Conservation (phyloP, 129 eudicot species). For the Solidago caesia region DNA sequence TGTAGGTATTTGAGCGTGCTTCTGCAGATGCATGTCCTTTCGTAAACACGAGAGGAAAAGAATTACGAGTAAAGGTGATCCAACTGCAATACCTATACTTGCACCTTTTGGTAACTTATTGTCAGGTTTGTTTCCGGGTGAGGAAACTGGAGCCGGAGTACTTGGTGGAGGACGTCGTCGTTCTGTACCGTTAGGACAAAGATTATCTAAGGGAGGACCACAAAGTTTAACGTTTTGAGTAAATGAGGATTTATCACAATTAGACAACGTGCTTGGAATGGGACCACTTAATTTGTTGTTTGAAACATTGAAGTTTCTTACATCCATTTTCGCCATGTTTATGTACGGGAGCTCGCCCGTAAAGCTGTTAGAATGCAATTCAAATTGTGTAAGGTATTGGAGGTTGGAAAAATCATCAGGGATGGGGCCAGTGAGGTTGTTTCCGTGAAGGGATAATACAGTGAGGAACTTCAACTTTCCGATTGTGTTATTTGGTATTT, state of each 20-base stretch:
- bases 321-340: constrained; percentile 25
- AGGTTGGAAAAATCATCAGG: constrained; percentile 52
- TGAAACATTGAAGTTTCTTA: constrained; percentile 41
- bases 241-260: constrained; percentile 60
- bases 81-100: constrained; percentile 68
- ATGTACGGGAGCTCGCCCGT: constrained; percentile 61
- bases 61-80: constrained; percentile 47
- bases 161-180: constrained; percentile 39
- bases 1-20: background rate
- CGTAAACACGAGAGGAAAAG: constrained; percentile 31
- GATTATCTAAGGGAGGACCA: constrained; percentile 66
- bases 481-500: constrained; percentile 54
- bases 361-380: constrained; percentile 55
- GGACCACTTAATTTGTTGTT: constrained; percentile 67
- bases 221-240: constrained; percentile 65
- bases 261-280: constrained; percentile 47
- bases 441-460: constrained; percentile 55
- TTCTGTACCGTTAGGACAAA: constrained; percentile 13
- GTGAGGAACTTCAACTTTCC: constrained; percentile 62
- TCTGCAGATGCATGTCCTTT: background rate
- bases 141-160: constrained; percentile 38
- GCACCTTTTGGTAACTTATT: constrained; percentile 56
- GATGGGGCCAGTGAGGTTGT: constrained; percentile 51
- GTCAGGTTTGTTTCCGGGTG: constrained; percentile 26
- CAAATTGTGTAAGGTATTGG: constrained; percentile 44